These are phyloP conservation scores for Paraconiothyrium sp. DNA, from an alignment of 2,329 filamentous ascomycete genomes.

Conservation along the genomic window DNA sequence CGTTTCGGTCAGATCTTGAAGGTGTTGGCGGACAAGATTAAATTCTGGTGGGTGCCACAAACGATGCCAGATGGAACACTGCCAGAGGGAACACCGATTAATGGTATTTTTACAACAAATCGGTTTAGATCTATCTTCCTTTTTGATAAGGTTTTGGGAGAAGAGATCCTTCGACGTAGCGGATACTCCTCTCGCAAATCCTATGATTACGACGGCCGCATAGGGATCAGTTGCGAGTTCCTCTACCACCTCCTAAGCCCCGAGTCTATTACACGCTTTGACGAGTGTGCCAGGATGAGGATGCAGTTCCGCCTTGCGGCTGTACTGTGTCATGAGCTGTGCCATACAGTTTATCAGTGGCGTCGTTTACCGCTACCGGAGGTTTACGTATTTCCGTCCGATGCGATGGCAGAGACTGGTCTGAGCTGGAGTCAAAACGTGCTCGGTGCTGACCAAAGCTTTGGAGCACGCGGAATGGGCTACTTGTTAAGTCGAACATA, in stretches of 20 bases:
- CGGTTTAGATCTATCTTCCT: not conserved
- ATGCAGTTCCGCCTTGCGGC: not conserved
- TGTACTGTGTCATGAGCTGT: not conserved
- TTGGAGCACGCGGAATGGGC: not conserved
- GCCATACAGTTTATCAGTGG: not conserved
- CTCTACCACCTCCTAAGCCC: not conserved
- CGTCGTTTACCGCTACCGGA: not conserved
- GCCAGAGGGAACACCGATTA: too few species aligned
- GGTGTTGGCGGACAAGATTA: not conserved
- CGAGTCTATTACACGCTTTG: not conserved
- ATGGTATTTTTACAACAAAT: too few species aligned
- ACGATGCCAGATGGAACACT: too few species aligned
- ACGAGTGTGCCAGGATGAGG: not conserved
- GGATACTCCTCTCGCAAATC: too few species aligned
- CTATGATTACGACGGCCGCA: not conserved
- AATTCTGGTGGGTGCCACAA: not conserved
- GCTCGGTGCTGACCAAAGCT: not conserved
- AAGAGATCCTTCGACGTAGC: not conserved
- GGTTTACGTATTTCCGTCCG: not conserved
- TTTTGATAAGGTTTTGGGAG: not conserved
- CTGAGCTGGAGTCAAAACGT: not conserved
- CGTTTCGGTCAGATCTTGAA: not conserved
- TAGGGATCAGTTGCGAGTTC: not conserved
- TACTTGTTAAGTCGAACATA: not conserved
- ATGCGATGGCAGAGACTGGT: not conserved